Evolutionary conservation across 2,329 filamentous ascomycete species (phyloP), one percentile per base, ranked within the genome.

Genomic region (Cadophora sp.): DNA sequence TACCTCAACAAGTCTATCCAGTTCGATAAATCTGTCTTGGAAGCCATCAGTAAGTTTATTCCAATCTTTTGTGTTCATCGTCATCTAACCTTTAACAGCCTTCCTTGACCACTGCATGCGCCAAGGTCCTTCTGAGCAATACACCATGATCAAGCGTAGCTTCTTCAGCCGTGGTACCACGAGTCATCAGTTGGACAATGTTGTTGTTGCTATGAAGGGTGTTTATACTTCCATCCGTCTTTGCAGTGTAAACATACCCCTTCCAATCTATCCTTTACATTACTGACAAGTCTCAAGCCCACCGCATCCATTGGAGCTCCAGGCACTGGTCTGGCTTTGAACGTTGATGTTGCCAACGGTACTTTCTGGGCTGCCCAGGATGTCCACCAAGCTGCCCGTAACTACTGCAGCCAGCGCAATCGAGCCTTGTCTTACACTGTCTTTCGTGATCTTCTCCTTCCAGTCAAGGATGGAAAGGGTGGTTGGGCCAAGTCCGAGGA

Each of bases 71-170:
- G 9, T 19, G 24, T 64, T 37, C 22, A 34, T 16, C 56, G 61
- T 56, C 27, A 24, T 19, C 51, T 69, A 60, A 73, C 19, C 14
- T 19, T 59, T 63, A 31, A 9, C 43, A 87, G 85, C 92, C 77
- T 97, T 97, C 76, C 83, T 97, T 4, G 96, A 99, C 71, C 96
- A 99, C 76, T 83, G 95, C 8, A 83, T 99, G 65, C 92, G 96
- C 4, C 89, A 97, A 78, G 85, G 82, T n/a, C 93, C 96, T 0
- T 90, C 90, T 0, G 81, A 88, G 74, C 81, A 84, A 1, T 88
- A 93, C 74, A 83, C 90, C 0, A 80, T 88, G 0, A 91, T 97
- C 79, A 95, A 93, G 79, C 89, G 94, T 14, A 93, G 90, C 8
- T 97, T 97, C 77, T 98, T 97, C 79, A 79, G 70, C 46, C 68